These are phyloP conservation scores for Skeletonema costatum DNA, from an alignment of 108 stramenopile genomes.

Conservation along the genomic window DNA sequence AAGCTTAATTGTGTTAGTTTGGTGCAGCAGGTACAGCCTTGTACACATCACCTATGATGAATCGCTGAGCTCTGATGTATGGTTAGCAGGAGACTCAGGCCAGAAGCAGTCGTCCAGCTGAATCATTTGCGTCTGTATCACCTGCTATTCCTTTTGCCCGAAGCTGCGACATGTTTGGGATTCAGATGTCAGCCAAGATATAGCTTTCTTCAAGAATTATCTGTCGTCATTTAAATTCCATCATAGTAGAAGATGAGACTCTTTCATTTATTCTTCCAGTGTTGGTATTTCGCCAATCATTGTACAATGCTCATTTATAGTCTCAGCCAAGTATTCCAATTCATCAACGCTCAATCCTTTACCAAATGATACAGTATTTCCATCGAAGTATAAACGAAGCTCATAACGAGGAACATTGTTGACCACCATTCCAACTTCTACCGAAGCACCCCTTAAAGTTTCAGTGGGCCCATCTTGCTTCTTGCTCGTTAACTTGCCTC, in stretches of 20 bases:
- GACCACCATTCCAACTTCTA: slow-evolving; percentile 17
- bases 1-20: too few relatives aligned
- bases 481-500: slow-evolving; percentile 1
- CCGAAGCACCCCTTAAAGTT: slow-evolving; percentile 20
- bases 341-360: slow-evolving; percentile 12
- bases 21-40: too few relatives aligned
- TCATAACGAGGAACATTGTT: slow-evolving; percentile 32
- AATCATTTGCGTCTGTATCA: too few relatives aligned
- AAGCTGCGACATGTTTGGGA: too few relatives aligned
- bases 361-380: slow-evolving; percentile 2
- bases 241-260: neutral
- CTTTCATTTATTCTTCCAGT: neutral
- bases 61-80: too few relatives aligned
- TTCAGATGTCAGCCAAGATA: too few relatives aligned
- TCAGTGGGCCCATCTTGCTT: slow-evolving; percentile 30
- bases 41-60: too few relatives aligned
- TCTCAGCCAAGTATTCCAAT: slow-evolving; percentile 12
- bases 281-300: neutral
- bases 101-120: too few relatives aligned
- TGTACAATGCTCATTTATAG: slow-evolving; percentile 14
- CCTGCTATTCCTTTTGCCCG: too few relatives aligned
- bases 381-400: slow-evolving; percentile 6
- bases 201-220: too few relatives aligned
- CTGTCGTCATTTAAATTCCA: too few relatives aligned
- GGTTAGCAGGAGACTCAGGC: too few relatives aligned